Base-by-base conservation (phyloP, 176 grass and related monocot genomes). In the Cenchrus americanus region DNA sequence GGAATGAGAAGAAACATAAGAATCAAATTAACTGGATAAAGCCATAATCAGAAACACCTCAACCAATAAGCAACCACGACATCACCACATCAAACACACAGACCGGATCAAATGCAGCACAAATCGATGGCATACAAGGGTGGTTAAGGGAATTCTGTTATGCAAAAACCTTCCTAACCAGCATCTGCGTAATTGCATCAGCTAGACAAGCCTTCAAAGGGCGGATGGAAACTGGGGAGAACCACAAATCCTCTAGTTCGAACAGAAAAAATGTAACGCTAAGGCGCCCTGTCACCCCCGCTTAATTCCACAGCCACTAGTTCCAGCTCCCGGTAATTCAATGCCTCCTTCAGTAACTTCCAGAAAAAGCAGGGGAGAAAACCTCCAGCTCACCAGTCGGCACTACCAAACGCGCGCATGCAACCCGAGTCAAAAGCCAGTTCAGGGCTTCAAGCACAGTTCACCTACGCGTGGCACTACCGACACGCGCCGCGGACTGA, bases 341-440 rank as follows among this genome's bases (percentile, higher is more conserved):
- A 17, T 76, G 60, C 14, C 32, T 21, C n/a, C 54, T 47, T 44
- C 52, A 69, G 63, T 34, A 81, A 53, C 52, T 69, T 22, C 43
- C 49, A 66, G 34, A 73, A 49, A 32, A 51, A 47, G 23, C 13
- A 70, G 10, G 71, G 71, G 4, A 32, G 64, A 43, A 42, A 82
- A 48, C 51, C n/a, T 61, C 70, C 12, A 63, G 62, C 77, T 10
- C 53, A 10, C 42, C 46, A 68, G 51, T 14, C 44, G 15, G 51
- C 64, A 43, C 76, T 63, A 75, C 52, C 62, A 69, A 69, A 47
- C 70, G 54, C 18, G 69, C 66, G 81, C 49, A 40, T 66, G 75
- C 58, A 74, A 73, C 67, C 59, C 66, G 47, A 55, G 86, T 78
- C 62, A 72, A 72, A 72, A 70, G 66, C 59, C 73, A 40, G 62